A percentile compares a stretch with the other conserved stretches of the same genome.
phyloP scores from a whole-genome alignment of 495 filamentous ascomycete genomes.

The Penicillium salamii region DNA sequence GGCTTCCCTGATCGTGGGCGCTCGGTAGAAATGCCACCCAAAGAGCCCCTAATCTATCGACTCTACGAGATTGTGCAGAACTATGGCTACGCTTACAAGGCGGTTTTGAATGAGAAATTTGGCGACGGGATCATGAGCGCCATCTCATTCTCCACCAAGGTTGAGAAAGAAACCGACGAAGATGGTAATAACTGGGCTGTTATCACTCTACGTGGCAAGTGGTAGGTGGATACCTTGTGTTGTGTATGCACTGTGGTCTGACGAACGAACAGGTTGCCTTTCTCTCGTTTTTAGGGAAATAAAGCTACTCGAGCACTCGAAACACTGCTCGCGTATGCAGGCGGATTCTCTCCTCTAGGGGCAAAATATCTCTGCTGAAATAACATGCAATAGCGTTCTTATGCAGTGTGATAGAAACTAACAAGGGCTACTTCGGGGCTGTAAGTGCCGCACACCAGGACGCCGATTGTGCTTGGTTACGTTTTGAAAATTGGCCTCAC shows the following conservation, averaged over 20 bases:
- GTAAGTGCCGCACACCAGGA: no score
- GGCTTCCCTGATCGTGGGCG: slow-evolving; percentile 81
- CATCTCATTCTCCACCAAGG: slow-evolving; percentile 87
- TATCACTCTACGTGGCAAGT: slow-evolving; percentile 92
- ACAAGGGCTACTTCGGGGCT: no score
- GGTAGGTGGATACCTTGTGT: slow-evolving; percentile 48
- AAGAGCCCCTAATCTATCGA: slow-evolving; percentile 89
- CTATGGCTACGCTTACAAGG: slow-evolving; percentile 97
- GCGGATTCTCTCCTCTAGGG: no score
- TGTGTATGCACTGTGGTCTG: slow-evolving; percentile 3
- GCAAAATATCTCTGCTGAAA: no score
- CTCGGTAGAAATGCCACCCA: slow-evolving; percentile 89
- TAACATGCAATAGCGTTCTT: no score
- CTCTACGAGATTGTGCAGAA: slow-evolving; percentile 98
- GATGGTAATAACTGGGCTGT: slow-evolving; percentile 81
- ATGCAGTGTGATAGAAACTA: no score
- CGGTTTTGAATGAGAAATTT: slow-evolving; percentile 96
- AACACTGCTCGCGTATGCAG: no score
- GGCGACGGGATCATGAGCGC: slow-evolving; percentile 99
- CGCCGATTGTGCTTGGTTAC: no score
- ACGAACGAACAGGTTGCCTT: slow-evolving; percentile 54
- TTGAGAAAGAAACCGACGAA: slow-evolving; percentile 92
- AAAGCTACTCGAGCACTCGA: not conserved
- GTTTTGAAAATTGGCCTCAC: no score
- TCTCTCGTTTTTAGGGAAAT: slow-evolving; percentile 51